Conservation (phyloP, 352 stramenopile species). For the Globisporangium iwayamae region DNA sequence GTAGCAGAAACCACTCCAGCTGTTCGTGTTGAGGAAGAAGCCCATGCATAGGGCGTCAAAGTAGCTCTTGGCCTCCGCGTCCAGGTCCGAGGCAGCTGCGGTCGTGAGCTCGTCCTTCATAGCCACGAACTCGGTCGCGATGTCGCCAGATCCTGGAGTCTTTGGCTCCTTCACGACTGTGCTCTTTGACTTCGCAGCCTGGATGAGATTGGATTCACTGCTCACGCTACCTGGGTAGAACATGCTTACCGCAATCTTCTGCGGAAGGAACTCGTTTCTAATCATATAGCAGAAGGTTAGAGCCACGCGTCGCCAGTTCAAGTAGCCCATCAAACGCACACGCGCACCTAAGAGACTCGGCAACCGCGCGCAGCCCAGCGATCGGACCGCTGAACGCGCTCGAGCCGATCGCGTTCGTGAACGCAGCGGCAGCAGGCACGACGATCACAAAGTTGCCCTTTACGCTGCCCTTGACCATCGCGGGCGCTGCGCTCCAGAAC, state of each 20-base stretch:
- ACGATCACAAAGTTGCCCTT: constrained; percentile 48
- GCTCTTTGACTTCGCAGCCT: background rate
- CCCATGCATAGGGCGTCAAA: constrained; percentile 8
- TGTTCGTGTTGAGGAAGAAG: constrained; percentile 14
- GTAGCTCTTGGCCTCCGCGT: constrained; percentile 8
- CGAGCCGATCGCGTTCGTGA: constrained; percentile 81
- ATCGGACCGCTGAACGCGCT: constrained; percentile 88
- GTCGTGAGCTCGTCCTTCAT: constrained; percentile 3
- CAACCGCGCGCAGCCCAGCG: constrained; percentile 88
- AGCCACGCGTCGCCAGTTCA: no score
- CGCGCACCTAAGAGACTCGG: constrained; percentile 67
- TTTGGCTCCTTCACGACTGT: background rate
- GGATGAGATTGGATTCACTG: background rate
- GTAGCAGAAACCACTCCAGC: constrained; percentile 10
- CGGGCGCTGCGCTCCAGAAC: constrained; percentile 45
- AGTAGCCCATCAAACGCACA: background rate
- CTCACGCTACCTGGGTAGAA: constrained; percentile 10
- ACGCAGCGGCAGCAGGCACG: constrained; percentile 42
- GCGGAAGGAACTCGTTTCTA: constrained; percentile 10
- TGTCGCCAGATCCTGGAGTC: constrained; percentile 3
- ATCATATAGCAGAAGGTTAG: background rate
- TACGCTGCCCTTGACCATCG: constrained; percentile 52
- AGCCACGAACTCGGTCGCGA: constrained; percentile 1
- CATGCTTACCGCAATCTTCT: constrained; percentile 16
- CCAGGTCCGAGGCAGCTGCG: background rate